phyloP scores from a whole-genome alignment of 805 yeast species.

The Saccharomycopsis fibuligera region DNA sequence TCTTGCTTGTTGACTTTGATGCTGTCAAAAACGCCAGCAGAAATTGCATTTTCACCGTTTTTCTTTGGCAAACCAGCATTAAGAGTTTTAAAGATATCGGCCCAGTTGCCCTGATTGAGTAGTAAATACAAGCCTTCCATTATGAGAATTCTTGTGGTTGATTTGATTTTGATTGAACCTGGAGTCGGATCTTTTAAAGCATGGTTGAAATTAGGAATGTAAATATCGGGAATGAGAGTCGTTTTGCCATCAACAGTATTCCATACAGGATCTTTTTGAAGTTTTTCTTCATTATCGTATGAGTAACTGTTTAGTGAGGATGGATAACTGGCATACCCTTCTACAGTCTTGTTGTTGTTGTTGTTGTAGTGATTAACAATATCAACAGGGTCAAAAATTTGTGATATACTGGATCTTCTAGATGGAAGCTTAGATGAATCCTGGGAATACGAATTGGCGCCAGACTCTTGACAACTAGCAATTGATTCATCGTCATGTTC shows the following conservation, averaged over 20 bases:
- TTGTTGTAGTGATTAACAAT: neutral
- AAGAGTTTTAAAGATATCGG: conserved; percentile 28
- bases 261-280: neutral
- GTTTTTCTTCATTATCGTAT: too few species aligned
- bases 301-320: too few species aligned
- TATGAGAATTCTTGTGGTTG: conserved; percentile 46
- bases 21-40: too few species aligned
- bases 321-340: neutral
- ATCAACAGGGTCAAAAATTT: neutral
- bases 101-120: conserved; percentile 56
- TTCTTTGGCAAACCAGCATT: conserved; percentile 18
- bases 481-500: neutral
- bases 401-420: conserved; percentile 7
- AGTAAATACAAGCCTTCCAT: conserved; percentile 75
- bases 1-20: conserved; percentile 22
- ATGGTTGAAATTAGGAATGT: conserved; percentile 73
- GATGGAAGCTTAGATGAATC: neutral
- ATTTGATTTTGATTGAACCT: conserved; percentile 39
- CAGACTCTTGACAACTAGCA: too few species aligned
- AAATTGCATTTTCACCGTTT: conserved; percentile 4
- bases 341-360: neutral
- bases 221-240: conserved; percentile 32
- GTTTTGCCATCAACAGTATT: conserved; percentile 2
- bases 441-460: too few species aligned
- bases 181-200: conserved; percentile 63